Conservation (phyloP, 2,329 filamentous ascomycete species). For the Verticillium isaacii region DNA sequence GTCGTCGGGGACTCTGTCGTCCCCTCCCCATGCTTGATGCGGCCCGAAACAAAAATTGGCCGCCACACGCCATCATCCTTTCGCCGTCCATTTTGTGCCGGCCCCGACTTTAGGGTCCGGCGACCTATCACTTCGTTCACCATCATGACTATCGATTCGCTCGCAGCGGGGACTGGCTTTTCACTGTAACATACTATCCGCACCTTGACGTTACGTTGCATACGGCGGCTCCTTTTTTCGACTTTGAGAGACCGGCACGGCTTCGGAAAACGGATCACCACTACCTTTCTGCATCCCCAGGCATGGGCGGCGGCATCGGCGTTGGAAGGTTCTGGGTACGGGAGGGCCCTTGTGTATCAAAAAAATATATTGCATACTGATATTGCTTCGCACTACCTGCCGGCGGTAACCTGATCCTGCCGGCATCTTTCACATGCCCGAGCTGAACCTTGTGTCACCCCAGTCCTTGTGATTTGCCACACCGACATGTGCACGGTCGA, state of each 20-base stretch:
- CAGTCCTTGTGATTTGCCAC: background rate
- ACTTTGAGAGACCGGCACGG: background rate
- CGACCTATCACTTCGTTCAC: background rate
- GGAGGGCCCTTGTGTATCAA: constrained; percentile 1
- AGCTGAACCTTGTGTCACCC: background rate
- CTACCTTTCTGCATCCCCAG: constrained; percentile 3
- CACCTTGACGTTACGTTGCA: background rate
- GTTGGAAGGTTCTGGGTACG: constrained; percentile 1
- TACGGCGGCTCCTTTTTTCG: background rate
- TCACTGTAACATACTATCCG: background rate
- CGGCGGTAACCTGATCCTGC: background rate
- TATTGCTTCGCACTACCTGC: background rate
- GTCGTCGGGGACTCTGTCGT: constrained; percentile 52
- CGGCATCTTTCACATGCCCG: background rate
- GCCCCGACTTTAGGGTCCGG: background rate
- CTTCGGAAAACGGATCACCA: background rate
- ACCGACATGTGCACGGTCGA: background rate
- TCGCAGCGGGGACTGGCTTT: background rate
- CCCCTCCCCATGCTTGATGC: constrained; percentile 32
- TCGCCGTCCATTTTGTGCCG: background rate
- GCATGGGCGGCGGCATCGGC: constrained; percentile 2
- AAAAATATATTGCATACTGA: background rate
- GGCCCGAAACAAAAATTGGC: background rate
- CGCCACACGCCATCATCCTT: background rate
- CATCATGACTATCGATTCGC: background rate